A percentile compares a stretch with the other conserved stretches of the same genome.
These are phyloP conservation scores for Trichophyton mentagrophytes DNA, from an alignment of 2,329 filamentous ascomycete genomes.

Conservation along the genomic window DNA sequence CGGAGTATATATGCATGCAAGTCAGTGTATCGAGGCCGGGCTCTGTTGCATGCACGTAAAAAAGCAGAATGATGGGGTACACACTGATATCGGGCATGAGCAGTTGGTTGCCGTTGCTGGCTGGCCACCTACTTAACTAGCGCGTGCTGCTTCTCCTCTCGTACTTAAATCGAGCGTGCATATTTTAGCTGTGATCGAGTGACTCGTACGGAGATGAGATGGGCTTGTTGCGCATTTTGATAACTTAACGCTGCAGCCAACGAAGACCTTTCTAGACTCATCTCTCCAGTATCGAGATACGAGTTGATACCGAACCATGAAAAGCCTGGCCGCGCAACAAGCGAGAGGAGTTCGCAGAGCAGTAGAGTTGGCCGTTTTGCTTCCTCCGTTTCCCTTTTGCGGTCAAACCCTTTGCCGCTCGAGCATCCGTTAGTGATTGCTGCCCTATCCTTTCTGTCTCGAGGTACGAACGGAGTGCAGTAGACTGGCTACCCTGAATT, in stretches of 20 bases:
- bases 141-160: not conserved
- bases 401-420: no score
- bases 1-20: no score
- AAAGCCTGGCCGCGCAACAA: not conserved
- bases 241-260: not conserved
- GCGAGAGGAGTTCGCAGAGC: not conserved
- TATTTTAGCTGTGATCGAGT: not conserved
- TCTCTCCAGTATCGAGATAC: not conserved
- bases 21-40: no score
- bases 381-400: no score
- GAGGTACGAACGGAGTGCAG: no score
- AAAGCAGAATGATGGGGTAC: no score
- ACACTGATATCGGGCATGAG: not conserved
- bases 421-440: no score
- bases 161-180: not conserved
- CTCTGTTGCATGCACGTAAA: no score
- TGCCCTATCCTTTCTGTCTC: no score
- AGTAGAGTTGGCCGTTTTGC: no score
- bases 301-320: not conserved
- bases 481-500: no score
- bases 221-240: not conserved
- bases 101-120: not conserved
- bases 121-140: no score
- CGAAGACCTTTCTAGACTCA: not conserved
- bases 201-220: not conserved